Conservation (phyloP, 2,329 filamentous ascomycete genomes). For the Trichoderma afroharzianum region DNA sequence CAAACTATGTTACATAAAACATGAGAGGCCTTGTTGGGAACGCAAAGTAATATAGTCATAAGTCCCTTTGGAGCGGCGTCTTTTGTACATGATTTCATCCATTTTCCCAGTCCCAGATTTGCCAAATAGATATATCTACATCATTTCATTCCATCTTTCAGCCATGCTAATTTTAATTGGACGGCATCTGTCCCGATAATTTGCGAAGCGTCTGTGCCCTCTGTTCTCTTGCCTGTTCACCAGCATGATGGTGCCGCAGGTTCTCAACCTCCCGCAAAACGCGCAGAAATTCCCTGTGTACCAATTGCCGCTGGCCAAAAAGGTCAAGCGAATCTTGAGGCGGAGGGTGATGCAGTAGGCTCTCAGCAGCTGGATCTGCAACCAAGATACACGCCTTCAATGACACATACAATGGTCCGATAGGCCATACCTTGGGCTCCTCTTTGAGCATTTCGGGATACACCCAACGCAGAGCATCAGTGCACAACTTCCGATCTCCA, state of each 20-base stretch:
- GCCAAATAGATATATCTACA: neutral
- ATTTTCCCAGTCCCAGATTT: neutral
- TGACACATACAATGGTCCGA: constrained; percentile 42
- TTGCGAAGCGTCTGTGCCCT: constrained; percentile 18
- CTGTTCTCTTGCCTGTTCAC: constrained; percentile 19
- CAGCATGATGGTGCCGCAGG: constrained; percentile 19
- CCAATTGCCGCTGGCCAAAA: constrained; percentile 23
- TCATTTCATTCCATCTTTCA: neutral
- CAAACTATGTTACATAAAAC: neutral
- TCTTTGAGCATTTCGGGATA: constrained; percentile 60
- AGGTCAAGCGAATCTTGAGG: neutral
- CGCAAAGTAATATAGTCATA: neutral
- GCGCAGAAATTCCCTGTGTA: constrained; percentile 32
- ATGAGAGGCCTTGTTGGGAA: neutral
- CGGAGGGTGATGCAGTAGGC: constrained; percentile 25
- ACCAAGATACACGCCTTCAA: constrained; percentile 54
- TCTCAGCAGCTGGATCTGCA: constrained; percentile 49
- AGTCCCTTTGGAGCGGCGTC: neutral
- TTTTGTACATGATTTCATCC: neutral
- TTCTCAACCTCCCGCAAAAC: constrained; percentile 32
- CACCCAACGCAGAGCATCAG: constrained; percentile 48
- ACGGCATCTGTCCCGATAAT: neutral
- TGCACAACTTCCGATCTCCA: constrained; percentile 41
- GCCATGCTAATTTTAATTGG: neutral
- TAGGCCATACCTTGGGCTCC: constrained; percentile 43